Base-by-base conservation (phyloP, 805 yeast genomes). In the Candida endomychidarum region DNA sequence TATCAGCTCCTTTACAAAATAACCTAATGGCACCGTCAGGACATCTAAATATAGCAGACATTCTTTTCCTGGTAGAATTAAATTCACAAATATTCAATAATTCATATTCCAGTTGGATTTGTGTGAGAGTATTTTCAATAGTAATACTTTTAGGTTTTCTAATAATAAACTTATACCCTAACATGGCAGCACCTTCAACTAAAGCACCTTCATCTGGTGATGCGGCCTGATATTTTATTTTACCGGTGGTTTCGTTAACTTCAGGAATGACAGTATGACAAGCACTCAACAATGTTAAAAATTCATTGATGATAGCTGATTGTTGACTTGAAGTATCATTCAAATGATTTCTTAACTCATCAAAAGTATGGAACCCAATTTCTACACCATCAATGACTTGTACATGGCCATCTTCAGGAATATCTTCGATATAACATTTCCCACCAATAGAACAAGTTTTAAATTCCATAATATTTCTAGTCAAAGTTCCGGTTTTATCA, bases 131-230 rank as follows among this genome's bases (percentile, higher is more conserved):
- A 22, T 69, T 61, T 34, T 78, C 76, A 28, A 95, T 74, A 0
- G 86, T 77, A 22, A 95, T 83, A 16, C 85, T 75, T 43, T 81
- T 80, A 4, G 99, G 99, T 35, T 81, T 81, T 66, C 99, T 83
- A 34, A 88, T 80, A 6, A 78, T 75, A 58, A 93, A 95, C 47
- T 75, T 80, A 58, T 84, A 93, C 0, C 97, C 98, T 34, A 91
- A 67, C 54, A 71, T 72, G 0, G 97, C 93, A 12, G 96, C 98
- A 43, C 99, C 99, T 53, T 90, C 89, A 2, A 93, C 99, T 46
- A 93, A 72, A 0, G 99, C 99, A 37, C 99, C 99, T 69, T 95
- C 99, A 67, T 93, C 99, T 0, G 99, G 99, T 0, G 98, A 90
- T 0, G 99, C 96, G 1, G 99, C 99, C 64, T 93, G 99, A 60